phyloP scores from a whole-genome alignment of 2,329 filamentous ascomycete genomes.

The Phaeosphaeria sp. region DNA sequence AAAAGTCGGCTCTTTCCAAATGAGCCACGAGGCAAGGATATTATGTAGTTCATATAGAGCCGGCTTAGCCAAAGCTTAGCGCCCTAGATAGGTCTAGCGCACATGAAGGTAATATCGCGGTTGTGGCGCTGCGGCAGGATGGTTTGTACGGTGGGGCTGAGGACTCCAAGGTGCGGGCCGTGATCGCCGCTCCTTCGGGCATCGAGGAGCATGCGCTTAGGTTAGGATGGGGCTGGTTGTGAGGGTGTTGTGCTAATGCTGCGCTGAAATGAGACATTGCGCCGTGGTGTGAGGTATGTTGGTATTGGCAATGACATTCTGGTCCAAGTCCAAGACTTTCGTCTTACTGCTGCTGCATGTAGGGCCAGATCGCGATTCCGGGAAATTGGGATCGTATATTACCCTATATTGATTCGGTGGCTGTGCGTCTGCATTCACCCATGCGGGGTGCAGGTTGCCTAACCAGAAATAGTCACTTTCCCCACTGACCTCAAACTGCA shows the following conservation, averaged over 20 bases:
- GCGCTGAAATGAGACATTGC: not conserved
- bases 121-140: slow-evolving; percentile 7
- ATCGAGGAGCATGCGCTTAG: not conserved
- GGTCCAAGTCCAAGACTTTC: not conserved
- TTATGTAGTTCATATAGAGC: slow-evolving; percentile 15
- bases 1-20: not conserved
- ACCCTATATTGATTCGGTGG: slow-evolving; percentile 12
- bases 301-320: not conserved
- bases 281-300: not conserved
- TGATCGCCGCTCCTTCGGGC: not conserved
- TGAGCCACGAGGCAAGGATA: slow-evolving; percentile 2
- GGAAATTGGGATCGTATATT: not conserved
- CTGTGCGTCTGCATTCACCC: slow-evolving; percentile 7
- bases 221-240: not conserved
- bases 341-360: not conserved
- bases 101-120: slow-evolving; percentile 10
- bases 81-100: slow-evolving; percentile 3
- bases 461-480: not conserved
- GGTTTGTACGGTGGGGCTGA: not conserved
- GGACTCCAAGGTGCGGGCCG: not conserved
- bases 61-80: slow-evolving; percentile 6
- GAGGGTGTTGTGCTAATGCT: not conserved
- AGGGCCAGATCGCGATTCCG: not conserved
- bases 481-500: not conserved
- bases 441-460: not conserved